Evolutionary conservation across 2,329 filamentous ascomycete species (phyloP).

Genomic region (Cordyceps fumosorosea): DNA sequence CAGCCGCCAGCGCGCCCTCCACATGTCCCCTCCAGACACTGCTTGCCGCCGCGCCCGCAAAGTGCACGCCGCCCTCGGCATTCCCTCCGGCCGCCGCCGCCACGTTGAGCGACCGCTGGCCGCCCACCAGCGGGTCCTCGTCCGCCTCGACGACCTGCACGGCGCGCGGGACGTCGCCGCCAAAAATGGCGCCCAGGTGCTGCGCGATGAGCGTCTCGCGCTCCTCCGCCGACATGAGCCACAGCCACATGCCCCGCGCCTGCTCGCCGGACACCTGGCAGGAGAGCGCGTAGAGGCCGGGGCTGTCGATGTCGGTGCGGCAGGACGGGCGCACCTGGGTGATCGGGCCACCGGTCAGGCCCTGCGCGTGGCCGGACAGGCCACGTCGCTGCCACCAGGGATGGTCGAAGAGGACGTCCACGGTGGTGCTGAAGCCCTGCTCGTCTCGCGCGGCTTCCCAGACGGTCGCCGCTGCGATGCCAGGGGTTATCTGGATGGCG

Average conservation of each 20-base stretch:
- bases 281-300: slow-evolving; percentile 15
- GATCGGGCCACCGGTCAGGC: slow-evolving; percentile 14
- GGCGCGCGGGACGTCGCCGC: slow-evolving; percentile 13
- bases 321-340: slow-evolving; percentile 16
- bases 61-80: slow-evolving; percentile 17
- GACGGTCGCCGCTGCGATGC: slow-evolving; percentile 16
- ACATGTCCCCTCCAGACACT: slow-evolving; percentile 18
- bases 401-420: slow-evolving; percentile 16
- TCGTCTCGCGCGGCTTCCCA: slow-evolving; percentile 15
- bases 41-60: slow-evolving; percentile 19
- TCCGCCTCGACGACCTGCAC: slow-evolving; percentile 12
- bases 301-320: slow-evolving; percentile 3
- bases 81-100: background rate
- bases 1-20: slow-evolving; percentile 19
- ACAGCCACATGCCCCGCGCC: slow-evolving; percentile 15
- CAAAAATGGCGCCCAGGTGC: slow-evolving; percentile 14
- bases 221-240: slow-evolving; percentile 10
- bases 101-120: slow-evolving; percentile 14
- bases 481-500: slow-evolving; percentile 15
- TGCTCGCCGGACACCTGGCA: slow-evolving; percentile 18
- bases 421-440: slow-evolving; percentile 16
- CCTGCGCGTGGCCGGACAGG: slow-evolving; percentile 16
- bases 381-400: slow-evolving; percentile 21
- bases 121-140: slow-evolving; percentile 1
- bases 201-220: slow-evolving; percentile 11